Evolutionary conservation across 2,329 filamentous ascomycete genomes (phyloP), one percentile per base, ranked within the genome.

Genomic region (Ambrosiella xylebori): DNA sequence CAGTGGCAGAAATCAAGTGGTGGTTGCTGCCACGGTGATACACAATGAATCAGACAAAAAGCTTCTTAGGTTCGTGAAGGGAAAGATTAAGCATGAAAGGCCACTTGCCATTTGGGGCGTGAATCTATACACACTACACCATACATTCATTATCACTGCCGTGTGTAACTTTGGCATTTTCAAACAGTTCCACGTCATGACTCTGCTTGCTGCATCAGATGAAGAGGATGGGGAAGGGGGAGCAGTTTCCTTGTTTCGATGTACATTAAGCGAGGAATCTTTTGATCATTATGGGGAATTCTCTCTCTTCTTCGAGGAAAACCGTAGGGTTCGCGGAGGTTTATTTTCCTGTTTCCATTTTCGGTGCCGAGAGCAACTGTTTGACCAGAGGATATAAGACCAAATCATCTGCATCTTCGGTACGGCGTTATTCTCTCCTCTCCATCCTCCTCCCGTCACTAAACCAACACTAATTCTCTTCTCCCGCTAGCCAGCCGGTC

Each of bases 401-500:
- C 35, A 15, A n/a, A 51, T 13, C 27, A 51, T 36, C 47, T 51
- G 15, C 47, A 41, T 40, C 15, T 13, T 27, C 4, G 38, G 37
- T 40, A 55, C 15, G 11, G 53, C 44, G 41, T 7, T 27, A 17
- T n/a, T 19, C 15, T 44, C 17, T 51, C 13, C 47, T 51, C 19
- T 51, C 45, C 15, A 44, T 54, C 37, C 52, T 54, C 35, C 19
- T 38, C 15, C 13, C 45, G 7, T 54, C 50, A 17, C 17, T 17
- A n/a, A 41, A 27, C 19, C 39, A 38, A 17, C 17, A 13, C 44
- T 49, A 39, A 37, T 7, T 45, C 50, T 53, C 27, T 36, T 39
- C 52, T 52, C 56, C 15, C 53, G 44, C 50, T 51, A 57, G 55
- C 55, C 57, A 58, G 57, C 57, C 40, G 57, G 57, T 58, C 57